phyloP scores from a whole-genome alignment of 805 yeast species.

The Suhomyces xylopsoci region DNA sequence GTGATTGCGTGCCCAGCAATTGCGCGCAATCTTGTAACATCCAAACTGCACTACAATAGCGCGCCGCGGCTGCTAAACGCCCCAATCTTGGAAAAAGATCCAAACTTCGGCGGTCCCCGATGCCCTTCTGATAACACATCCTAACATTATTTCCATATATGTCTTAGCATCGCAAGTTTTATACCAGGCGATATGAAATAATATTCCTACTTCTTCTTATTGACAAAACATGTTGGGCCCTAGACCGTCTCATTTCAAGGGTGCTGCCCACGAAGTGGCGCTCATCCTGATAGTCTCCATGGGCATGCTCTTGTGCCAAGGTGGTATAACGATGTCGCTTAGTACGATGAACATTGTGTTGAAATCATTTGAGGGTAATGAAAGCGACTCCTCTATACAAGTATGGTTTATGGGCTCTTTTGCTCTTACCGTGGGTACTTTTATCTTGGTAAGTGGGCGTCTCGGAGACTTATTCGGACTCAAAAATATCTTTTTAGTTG shows the following conservation, averaged over 20 bases:
- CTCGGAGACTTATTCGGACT: slow-evolving; percentile 73
- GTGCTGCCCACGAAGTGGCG: slow-evolving; percentile 22
- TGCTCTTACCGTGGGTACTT: slow-evolving; percentile 69
- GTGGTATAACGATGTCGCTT: slow-evolving; percentile 36
- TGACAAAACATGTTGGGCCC: neutral
- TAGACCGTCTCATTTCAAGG: slow-evolving; percentile 17
- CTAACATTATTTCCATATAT: neutral
- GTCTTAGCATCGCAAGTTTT: neutral
- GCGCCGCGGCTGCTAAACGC: neutral
- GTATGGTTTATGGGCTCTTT: slow-evolving; percentile 68
- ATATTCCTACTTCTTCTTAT: neutral
- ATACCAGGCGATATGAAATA: neutral
- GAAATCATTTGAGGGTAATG: slow-evolving; percentile 19
- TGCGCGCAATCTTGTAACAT: neutral
- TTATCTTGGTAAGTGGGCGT: slow-evolving; percentile 65
- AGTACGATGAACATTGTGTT: slow-evolving; percentile 36
- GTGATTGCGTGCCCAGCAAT: neutral
- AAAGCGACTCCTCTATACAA: slow-evolving; percentile 4
- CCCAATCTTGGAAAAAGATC: neutral
- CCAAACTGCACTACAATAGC: neutral
- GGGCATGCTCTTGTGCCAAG: slow-evolving; percentile 39
- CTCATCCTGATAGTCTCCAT: slow-evolving; percentile 22
- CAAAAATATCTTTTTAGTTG: slow-evolving; percentile 49
- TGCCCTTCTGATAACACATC: neutral
- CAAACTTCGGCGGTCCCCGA: neutral